Evolutionary conservation across 1,284 basidiomycete genomes (phyloP), one percentile per base, ranked within the genome.

Genomic region (Ustilago vetiveriae): DNA sequence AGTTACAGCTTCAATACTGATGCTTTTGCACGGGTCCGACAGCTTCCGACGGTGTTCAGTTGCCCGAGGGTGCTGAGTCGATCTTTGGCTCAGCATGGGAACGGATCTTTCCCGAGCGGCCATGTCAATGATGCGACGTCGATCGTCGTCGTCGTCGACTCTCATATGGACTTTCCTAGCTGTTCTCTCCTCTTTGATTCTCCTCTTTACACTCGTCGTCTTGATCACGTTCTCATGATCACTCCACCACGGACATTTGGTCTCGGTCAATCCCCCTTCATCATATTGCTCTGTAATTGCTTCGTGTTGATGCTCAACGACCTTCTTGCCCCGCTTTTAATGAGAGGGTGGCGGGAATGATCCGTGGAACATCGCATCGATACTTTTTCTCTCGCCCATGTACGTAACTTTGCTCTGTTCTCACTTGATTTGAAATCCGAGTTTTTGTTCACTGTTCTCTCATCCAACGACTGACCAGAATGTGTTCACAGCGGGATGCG

Each of bases 341-440:
- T n/a, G 14, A 14, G 19, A 21, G 36, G 36, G n/a, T 37, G 36
- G 36, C 36, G 13, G 13, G 36, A 37, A 37, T n/a, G 17, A 22
- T 24, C 24, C 27, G 7, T 23, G 27, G 7, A 35, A n/a, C n/a
- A n/a, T n/a, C n/a, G 33, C 16, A n/a, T 7, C 19, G 41, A 23
- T 21, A 38, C 41, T 21, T 10, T 13, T 32, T 19, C 27, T 21
- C 14, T 22, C 42, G 17, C 40, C 27, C 54, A 22, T 58, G 48
- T 58, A 51, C 39, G 36, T 58, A 58, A 33, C 9, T 50, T 6
- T 17, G 23, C 17, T n/a, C 13, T 41, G 14, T 35, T 13, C 19
- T 17, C 27, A 21, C 22, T 37, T 22, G n/a, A n/a, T 39, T 37
- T 27, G 41, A 43, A 44, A 44, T 52, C 30, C 33, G 30, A 51